A percentile compares a stretch with the other conserved stretches of the same genome.
Conservation (phyloP, 2,329 filamentous ascomycete genomes). For the Escovopsis sp. region DNA sequence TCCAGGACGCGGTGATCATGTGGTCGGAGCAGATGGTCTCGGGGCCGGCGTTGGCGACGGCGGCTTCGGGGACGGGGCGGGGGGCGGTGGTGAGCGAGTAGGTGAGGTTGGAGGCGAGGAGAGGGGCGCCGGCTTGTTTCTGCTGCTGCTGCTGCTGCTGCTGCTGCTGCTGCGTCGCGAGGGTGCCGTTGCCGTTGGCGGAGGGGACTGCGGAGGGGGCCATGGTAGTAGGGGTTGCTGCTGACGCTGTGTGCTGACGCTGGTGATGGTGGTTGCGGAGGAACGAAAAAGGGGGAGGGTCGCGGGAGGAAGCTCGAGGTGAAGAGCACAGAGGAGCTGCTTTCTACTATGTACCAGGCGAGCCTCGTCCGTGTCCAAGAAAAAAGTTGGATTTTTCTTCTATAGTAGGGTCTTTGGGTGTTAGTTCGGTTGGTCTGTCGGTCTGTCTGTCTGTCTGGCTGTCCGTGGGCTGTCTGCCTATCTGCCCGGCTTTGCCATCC, state of each 20-base stretch:
- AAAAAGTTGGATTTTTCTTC: too few species aligned
- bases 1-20: conserved; percentile 69
- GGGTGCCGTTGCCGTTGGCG: conserved; percentile 35
- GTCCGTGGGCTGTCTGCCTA: too few species aligned
- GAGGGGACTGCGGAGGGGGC: conserved; percentile 31
- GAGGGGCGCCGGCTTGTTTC: conserved; percentile 35
- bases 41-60: conserved; percentile 27
- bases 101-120: conserved; percentile 46
- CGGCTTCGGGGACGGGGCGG: conserved; percentile 36
- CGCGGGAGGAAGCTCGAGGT: too few species aligned
- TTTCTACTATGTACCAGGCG: neutral
- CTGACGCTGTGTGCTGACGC: neutral
- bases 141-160: too few species aligned
- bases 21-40: conserved; percentile 63
- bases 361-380: too few species aligned
- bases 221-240: conserved; percentile 19
- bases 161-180: conserved; percentile 34
- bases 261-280: neutral
- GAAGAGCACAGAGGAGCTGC: neutral
- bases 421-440: too few species aligned
- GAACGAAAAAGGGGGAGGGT: neutral
- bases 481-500: too few species aligned
- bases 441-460: too few species aligned
- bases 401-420: too few species aligned
- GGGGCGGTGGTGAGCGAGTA: conserved; percentile 36